Evolutionary conservation across 768 basidiomycete genomes (phyloP), one percentile per base, ranked within the genome.

Genomic region (Phylloporus sp.): DNA sequence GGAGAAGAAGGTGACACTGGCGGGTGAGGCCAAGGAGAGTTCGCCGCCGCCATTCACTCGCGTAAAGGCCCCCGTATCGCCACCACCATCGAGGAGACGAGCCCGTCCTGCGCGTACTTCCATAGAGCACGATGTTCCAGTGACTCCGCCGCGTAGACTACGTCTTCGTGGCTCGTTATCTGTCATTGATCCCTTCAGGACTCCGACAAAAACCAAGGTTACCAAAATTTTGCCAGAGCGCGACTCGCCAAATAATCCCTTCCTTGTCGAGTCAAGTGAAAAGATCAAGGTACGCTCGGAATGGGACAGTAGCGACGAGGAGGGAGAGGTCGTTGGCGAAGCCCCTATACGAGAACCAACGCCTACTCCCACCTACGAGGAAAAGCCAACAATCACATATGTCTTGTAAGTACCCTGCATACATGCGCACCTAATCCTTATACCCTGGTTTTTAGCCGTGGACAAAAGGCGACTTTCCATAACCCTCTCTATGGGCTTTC

Each of bases 161-260:
- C 52, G 69, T 15, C 57, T 66, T 46, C 64, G 55, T 31, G 47
- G 54, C 20, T 49, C 60, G 2, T 60, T 62, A 16, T 63, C 63
- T 4, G 47, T 48, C 24, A 29, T 22, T 32, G 42, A 36, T 28
- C 59, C 52, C 2, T 66, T 69, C 48, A 73, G 73, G 12, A 73
- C 75, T 8, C 74, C 76, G n/a, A 62, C 63, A 11, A 76, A 77
- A 7, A 64, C 74, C 1, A 72, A 70, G 44, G 61, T 63, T 15
- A 72, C 63, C 49, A 56, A 63, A 56, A 64, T 65, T 35, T 60
- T 60, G 48, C 70, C 74, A 38, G 66, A 70, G 50, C 80, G 81
- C 16, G 85, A 86, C 64, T 84, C 85, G 4, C 86, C 85, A 1
- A 76, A 83, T 54, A 88, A 88, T 52, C 86, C 87, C 0, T 88